phyloP scores from a whole-genome alignment of 768 basidiomycete species.

The Inosperma sp. region DNA sequence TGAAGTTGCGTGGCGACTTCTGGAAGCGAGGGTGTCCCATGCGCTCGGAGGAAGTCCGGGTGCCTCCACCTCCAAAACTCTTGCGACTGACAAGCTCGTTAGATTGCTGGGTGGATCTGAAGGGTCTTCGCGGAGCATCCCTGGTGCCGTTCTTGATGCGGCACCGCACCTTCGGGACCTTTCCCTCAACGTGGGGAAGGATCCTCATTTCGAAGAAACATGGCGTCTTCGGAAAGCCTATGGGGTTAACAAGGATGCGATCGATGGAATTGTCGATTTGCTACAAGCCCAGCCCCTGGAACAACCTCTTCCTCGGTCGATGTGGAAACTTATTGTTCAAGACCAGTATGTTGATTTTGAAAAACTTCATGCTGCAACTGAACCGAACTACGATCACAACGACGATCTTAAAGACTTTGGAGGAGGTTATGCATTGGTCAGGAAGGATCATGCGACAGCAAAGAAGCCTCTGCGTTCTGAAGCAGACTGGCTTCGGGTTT shows the following conservation, averaged over 20 bases:
- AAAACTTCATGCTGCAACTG: background rate
- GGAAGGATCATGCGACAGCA: background rate
- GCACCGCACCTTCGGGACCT: background rate
- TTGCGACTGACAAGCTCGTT: background rate
- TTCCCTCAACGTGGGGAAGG: background rate
- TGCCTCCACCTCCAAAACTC: background rate
- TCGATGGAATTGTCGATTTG: background rate
- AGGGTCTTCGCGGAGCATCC: background rate
- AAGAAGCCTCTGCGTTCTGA: background rate
- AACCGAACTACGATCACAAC: background rate
- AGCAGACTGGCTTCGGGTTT: constrained; percentile 17
- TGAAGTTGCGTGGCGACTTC: background rate
- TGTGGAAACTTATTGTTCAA: constrained; percentile 1
- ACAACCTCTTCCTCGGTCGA: background rate
- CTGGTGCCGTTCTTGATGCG: background rate
- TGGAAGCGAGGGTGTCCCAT: background rate
- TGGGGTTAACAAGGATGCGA: background rate
- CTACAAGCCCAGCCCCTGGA: background rate
- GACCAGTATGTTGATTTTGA: constrained; percentile 9
- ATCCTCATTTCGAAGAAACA: background rate
- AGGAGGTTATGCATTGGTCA: background rate
- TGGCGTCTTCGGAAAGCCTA: background rate
- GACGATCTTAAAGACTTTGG: constrained; percentile 5
- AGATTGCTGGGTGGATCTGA: background rate
- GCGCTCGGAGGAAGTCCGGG: no score